These are phyloP conservation scores for Saccharum hybrid DNA, from an alignment of 202 grass and related monocot genomes.

Conservation along the genomic window DNA sequence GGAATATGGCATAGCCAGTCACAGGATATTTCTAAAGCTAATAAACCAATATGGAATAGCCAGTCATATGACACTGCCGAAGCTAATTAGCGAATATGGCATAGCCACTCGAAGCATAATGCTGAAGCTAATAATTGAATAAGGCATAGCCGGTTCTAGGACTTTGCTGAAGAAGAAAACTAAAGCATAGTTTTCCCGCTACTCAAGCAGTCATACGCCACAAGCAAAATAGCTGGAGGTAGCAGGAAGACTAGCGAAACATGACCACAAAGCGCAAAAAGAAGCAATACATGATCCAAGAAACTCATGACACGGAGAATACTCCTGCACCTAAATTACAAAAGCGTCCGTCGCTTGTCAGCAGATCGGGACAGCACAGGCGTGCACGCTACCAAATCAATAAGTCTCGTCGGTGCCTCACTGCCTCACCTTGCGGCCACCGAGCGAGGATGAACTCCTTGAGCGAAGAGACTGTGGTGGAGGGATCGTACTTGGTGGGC, in stretches of 20 bases:
- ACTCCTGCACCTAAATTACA: conserved; percentile 18
- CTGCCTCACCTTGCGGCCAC: conserved; percentile 92
- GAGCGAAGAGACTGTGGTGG: conserved; percentile 85
- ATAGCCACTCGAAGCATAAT: neutral
- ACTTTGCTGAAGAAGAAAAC: neutral
- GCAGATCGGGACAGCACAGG: conserved; percentile 19
- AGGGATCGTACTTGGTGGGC: conserved; percentile 88
- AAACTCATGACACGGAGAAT: conserved; percentile 17
- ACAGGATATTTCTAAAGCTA: neutral
- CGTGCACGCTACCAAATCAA: conserved; percentile 29
- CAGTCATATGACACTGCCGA: neutral
- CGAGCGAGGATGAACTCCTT: conserved; percentile 91
- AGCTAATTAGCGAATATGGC: conserved; percentile 16
- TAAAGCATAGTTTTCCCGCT: neutral
- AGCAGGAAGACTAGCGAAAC: neutral
- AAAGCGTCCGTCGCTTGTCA: neutral
- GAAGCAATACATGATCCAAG: conserved; percentile 34
- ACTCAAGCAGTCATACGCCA: conserved; percentile 1
- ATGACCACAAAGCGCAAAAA: conserved; percentile 18
- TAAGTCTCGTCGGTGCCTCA: conserved; percentile 18
- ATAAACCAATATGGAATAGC: conserved; percentile 7
- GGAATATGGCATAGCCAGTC: conserved; percentile 8
- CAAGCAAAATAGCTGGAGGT: neutral
- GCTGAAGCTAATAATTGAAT: conserved; percentile 10
- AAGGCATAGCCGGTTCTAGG: conserved; percentile 6